Evolutionary conservation across 192 early-diverging fungal species (phyloP).

Genomic region (Spizellomyces punctatus): DNA sequence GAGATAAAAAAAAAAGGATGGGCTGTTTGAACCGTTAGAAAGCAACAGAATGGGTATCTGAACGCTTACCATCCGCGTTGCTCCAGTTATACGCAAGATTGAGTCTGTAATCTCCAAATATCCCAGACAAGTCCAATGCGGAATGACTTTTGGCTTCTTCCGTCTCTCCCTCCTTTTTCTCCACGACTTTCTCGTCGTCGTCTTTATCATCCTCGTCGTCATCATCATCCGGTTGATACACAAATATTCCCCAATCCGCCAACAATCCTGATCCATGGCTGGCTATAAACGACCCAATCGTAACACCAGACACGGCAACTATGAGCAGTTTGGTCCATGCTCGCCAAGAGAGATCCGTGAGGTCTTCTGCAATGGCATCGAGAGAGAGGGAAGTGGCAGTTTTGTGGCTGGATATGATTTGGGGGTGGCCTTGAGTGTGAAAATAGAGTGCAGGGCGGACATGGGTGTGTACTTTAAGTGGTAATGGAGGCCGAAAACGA

Average conservation of each 20-base stretch:
- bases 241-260: conserved; percentile 8
- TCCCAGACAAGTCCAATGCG: conserved; percentile 10
- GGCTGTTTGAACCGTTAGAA: no score
- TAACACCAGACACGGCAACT: conserved; percentile 8
- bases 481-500: no score
- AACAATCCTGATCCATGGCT: conserved; percentile 16
- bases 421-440: neutral
- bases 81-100: conserved; percentile 30
- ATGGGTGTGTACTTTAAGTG: no score
- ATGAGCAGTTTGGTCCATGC: conserved; percentile 25
- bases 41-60: neutral
- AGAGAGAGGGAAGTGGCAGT: neutral
- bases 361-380: conserved; percentile 4
- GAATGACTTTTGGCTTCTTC: neutral
- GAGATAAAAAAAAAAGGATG: neutral
- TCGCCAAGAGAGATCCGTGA: conserved; percentile 20
- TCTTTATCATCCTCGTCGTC: conserved; percentile 27
- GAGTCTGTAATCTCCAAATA: conserved; percentile 30
- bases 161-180: neutral
- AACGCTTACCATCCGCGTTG: conserved; percentile 10
- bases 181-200: neutral
- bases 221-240: conserved; percentile 28
- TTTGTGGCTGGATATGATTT: conserved; percentile 1
- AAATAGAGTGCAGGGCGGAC: neutral
- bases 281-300: conserved; percentile 5